These are phyloP conservation scores for Colletotrichum ledebouriae DNA, from an alignment of 2,329 filamentous ascomycete species.

Conservation along the genomic window DNA sequence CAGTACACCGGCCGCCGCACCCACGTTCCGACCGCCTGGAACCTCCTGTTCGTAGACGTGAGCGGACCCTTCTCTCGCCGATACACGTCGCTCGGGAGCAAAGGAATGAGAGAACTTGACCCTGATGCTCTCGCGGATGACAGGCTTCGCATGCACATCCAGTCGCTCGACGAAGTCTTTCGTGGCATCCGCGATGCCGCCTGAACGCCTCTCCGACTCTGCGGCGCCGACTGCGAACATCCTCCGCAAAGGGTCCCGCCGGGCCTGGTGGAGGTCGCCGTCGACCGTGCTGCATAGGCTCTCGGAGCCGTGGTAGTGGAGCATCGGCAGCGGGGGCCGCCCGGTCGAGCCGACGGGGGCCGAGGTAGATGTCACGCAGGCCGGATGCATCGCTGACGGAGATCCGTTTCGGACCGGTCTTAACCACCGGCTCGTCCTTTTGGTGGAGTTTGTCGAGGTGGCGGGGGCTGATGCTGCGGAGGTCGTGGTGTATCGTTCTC, in stretches of 20 bases:
- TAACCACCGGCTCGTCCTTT: conserved; percentile 21
- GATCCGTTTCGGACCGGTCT: conserved; percentile 24
- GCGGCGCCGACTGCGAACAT: neutral
- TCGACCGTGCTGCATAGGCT: conserved; percentile 35
- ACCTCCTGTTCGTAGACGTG: too few species aligned
- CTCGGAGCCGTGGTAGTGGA: conserved; percentile 35
- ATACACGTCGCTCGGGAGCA: too few species aligned
- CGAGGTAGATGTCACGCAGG: neutral
- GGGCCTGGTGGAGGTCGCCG: conserved; percentile 26
- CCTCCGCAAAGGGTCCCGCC: neutral
- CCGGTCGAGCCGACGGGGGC: conserved; percentile 2
- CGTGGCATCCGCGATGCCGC: neutral
- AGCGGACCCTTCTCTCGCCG: too few species aligned
- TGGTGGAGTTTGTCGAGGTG: conserved; percentile 19
- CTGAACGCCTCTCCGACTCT: neutral
- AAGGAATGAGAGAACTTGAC: too few species aligned
- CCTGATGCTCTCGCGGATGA: too few species aligned
- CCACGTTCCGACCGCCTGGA: too few species aligned
- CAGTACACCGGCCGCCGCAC: too few species aligned
- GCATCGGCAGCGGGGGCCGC: conserved; percentile 14
- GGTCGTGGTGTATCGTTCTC: neutral
- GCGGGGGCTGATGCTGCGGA: neutral
- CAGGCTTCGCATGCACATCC: too few species aligned
- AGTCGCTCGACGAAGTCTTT: too few species aligned
- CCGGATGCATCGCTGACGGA: conserved; percentile 20